Percentiles rank a stretch among this genome's conserved stretches.
Evolutionary conservation across 208 protist genomes (phyloP).

Genomic region (Crithidia bombi): DNA sequence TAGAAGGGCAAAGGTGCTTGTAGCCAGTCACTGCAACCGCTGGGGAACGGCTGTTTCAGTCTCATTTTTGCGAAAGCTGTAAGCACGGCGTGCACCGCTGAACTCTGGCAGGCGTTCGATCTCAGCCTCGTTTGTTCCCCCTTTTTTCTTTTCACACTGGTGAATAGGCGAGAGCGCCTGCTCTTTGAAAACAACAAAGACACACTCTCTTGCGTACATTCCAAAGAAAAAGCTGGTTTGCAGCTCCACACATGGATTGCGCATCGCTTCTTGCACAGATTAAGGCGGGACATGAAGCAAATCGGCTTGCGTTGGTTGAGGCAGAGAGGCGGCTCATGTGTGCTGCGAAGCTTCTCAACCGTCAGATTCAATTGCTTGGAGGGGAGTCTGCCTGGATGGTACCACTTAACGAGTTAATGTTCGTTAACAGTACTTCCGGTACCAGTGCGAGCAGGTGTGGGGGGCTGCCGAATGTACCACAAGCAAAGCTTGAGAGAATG

Average conservation of each 20-base stretch:
- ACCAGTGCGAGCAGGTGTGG: too few relatives aligned
- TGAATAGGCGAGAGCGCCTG: not conserved
- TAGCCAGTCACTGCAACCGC: slow-evolving; percentile 34
- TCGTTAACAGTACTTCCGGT: not conserved
- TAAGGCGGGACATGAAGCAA: slow-evolving; percentile 11
- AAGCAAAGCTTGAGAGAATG: not conserved
- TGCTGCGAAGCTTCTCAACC: slow-evolving; percentile 27
- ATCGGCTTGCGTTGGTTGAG: slow-evolving; percentile 10
- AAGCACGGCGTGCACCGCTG: not conserved
- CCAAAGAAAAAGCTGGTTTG: not conserved
- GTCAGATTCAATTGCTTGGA: slow-evolving; percentile 22
- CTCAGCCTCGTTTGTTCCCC: not conserved
- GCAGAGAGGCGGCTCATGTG: slow-evolving; percentile 2
- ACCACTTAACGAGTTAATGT: not conserved
- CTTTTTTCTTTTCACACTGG: not conserved
- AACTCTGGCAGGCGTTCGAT: too few relatives aligned
- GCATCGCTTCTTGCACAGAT: slow-evolving; percentile 17
- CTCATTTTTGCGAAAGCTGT: slow-evolving; percentile 37
- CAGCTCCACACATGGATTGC: slow-evolving; percentile 19
- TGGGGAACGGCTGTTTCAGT: slow-evolving; percentile 44
- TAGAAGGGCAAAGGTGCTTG: slow-evolving; percentile 12
- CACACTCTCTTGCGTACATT: too few relatives aligned
- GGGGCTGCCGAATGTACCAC: not conserved
- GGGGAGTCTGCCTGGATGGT: slow-evolving; percentile 8
- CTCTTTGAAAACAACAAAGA: too few relatives aligned